Conservation (phyloP, 2,329 filamentous ascomycete genomes). For the Harringtonia lauricola region DNA sequence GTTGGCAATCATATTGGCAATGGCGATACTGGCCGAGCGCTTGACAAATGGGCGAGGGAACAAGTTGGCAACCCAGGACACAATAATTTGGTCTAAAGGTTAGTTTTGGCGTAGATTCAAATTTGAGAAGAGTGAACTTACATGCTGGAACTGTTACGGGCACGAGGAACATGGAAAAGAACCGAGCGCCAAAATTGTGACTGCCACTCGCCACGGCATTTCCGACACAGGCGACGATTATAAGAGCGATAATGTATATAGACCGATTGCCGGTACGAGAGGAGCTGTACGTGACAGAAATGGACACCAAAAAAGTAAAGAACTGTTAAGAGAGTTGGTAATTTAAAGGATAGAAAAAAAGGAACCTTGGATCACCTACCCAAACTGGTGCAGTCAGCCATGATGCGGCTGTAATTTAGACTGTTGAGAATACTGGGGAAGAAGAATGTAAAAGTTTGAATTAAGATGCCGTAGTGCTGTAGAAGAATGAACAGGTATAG, state of each 20-base stretch:
- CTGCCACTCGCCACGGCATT: slow-evolving; percentile 45
- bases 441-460: slow-evolving; percentile 52
- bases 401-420: slow-evolving; percentile 42
- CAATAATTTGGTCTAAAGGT: slow-evolving; percentile 40
- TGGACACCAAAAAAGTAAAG: slow-evolving; percentile 39
- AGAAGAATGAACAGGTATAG: slow-evolving; percentile 43
- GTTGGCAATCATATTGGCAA: slow-evolving; percentile 59
- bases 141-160: slow-evolving; percentile 40
- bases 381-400: slow-evolving; percentile 48
- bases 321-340: slow-evolving; percentile 18
- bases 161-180: slow-evolving; percentile 54
- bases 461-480: slow-evolving; percentile 39
- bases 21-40: slow-evolving; percentile 52
- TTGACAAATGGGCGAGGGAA: slow-evolving; percentile 60
- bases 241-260: slow-evolving; percentile 41
- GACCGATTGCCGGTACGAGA: slow-evolving; percentile 43
- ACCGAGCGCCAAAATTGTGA: slow-evolving; percentile 36
- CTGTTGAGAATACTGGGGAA: slow-evolving; percentile 54
- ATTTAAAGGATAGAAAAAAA: background rate
- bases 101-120: too few relatives aligned
- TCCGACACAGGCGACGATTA: slow-evolving; percentile 38
- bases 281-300: slow-evolving; percentile 43
- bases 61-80: slow-evolving; percentile 58
- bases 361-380: slow-evolving; percentile 20
- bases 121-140: slow-evolving; percentile 11